Evolutionary conservation across 2,329 filamentous ascomycete genomes (phyloP).

Genomic region (Calonectria ilicicola): DNA sequence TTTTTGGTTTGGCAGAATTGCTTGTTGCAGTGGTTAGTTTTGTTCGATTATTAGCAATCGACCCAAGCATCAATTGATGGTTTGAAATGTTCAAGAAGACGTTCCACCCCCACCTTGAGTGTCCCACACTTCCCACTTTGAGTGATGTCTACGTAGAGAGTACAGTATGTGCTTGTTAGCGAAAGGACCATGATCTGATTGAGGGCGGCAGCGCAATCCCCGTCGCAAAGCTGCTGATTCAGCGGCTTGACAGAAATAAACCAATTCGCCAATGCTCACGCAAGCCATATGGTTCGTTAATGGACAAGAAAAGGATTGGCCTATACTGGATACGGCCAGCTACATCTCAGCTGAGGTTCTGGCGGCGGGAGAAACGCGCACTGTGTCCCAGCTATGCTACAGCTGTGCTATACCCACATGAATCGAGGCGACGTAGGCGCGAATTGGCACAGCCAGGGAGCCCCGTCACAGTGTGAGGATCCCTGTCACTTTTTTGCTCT

Average conservation of each 20-base stretch:
- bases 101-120: not conserved
- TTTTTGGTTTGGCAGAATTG: conserved; percentile 28
- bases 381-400: conserved; percentile 15
- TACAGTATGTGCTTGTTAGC: not conserved
- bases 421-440: not conserved
- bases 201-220: not conserved
- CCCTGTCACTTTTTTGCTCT: not conserved
- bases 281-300: not conserved
- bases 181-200: not conserved
- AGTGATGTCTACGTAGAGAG: not conserved
- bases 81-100: not conserved
- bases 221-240: not conserved
- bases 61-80: not conserved
- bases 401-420: not conserved
- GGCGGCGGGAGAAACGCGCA: not conserved
- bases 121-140: too few species aligned
- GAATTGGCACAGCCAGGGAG: not conserved
- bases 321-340: not conserved
- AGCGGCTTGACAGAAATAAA: not conserved
- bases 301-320: not conserved
- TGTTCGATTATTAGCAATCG: not conserved
- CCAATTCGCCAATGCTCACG: not conserved
- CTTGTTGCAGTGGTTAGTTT: conserved; percentile 15
- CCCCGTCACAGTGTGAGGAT: conserved; percentile 14
- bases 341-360: conserved; percentile 13